Conservation (phyloP, 2,329 filamentous ascomycete genomes). For the Fusarium anguioides region DNA sequence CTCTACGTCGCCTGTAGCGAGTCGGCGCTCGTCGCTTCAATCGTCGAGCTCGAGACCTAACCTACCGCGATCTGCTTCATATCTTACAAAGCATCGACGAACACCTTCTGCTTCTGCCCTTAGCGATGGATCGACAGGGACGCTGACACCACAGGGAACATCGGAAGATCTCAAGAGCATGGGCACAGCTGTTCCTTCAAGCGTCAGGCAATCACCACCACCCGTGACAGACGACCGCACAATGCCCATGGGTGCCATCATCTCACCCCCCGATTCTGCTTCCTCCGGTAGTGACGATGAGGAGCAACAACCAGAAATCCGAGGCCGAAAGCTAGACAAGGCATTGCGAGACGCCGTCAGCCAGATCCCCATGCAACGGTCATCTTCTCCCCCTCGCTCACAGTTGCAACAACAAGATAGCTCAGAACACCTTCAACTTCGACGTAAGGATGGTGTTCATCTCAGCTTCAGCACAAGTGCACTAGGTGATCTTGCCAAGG, state of each 20-base stretch:
- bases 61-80: conserved; percentile 73
- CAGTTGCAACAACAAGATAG: conserved; percentile 49
- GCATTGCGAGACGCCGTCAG: conserved; percentile 87
- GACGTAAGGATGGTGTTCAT: conserved; percentile 52
- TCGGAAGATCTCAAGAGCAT: conserved; percentile 62
- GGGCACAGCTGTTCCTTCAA: conserved; percentile 50
- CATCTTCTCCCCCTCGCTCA: conserved; percentile 60
- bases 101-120: conserved; percentile 59
- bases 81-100: conserved; percentile 72
- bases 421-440: conserved; percentile 58
- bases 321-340: conserved; percentile 63
- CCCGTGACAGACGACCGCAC: conserved; percentile 76
- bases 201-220: conserved; percentile 85
- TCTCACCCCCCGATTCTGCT: conserved; percentile 90
- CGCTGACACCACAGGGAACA: conserved; percentile 61
- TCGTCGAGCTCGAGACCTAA: conserved; percentile 60
- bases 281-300: conserved; percentile 88
- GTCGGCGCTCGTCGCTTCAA: conserved; percentile 69
- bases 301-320: conserved; percentile 66
- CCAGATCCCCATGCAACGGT: conserved; percentile 68
- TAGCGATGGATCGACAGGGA: conserved; percentile 46
- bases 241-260: conserved; percentile 86
- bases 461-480: conserved; percentile 61
- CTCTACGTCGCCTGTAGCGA: conserved; percentile 65
- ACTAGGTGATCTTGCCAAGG: conserved; percentile 55